phyloP scores from a whole-genome alignment of 768 basidiomycete genomes.

The Omphalotus guepiniiformis region DNA sequence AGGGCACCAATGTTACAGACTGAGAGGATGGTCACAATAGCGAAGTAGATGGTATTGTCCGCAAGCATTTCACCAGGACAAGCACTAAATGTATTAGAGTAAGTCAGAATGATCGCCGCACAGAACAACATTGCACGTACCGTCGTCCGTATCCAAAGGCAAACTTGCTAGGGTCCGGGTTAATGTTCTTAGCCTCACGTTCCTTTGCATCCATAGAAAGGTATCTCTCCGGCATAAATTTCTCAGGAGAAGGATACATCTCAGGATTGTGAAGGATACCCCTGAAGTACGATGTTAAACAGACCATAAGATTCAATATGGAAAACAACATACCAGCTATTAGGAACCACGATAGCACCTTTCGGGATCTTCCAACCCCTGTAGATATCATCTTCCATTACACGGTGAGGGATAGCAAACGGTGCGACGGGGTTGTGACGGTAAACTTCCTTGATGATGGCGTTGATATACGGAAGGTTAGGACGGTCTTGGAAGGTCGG shows the following conservation, averaged over 20 bases:
- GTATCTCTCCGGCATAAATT: slow-evolving; percentile 26
- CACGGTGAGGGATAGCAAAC: slow-evolving; percentile 26
- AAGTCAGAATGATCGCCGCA: no score
- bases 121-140: slow-evolving; percentile 7
- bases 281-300: slow-evolving; percentile 13
- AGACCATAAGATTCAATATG: not conserved
- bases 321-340: slow-evolving; percentile 24
- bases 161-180: slow-evolving; percentile 10
- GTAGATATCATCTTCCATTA: slow-evolving; percentile 28
- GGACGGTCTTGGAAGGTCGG: slow-evolving; percentile 14
- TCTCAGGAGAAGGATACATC: slow-evolving; percentile 21
- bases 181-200: slow-evolving; percentile 10
- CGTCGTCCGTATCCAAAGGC: slow-evolving; percentile 24
- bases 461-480: slow-evolving; percentile 19
- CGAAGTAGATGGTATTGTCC: slow-evolving; percentile 8
- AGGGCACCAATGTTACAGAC: slow-evolving; percentile 8
- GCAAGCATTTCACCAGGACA: slow-evolving; percentile 4
- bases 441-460: slow-evolving; percentile 17
- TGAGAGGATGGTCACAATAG: slow-evolving; percentile 4
- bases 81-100: not conserved
- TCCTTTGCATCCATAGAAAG: slow-evolving; percentile 1
- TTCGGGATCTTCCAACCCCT: slow-evolving; percentile 31
- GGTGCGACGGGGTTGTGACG: slow-evolving; percentile 14
- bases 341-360: slow-evolving; percentile 28
- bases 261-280: slow-evolving; percentile 24